phyloP scores from a whole-genome alignment of 2,329 filamentous ascomycete species.

The Pseudofabraea citricarpa region DNA sequence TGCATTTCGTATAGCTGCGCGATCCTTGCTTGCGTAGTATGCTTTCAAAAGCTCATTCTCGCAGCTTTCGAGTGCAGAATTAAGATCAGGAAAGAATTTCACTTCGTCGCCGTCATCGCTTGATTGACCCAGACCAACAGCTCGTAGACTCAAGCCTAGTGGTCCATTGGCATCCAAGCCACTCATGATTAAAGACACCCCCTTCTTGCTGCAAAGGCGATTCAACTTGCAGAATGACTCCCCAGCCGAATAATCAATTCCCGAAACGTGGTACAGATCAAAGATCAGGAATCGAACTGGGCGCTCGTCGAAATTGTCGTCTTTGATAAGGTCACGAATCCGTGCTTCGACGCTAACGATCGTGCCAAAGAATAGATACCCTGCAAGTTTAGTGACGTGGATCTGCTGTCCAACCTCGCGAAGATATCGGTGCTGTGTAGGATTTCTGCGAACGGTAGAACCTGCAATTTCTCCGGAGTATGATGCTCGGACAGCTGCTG shows the following conservation, averaged over 20 bases:
- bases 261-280: constrained; percentile 84
- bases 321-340: constrained; percentile 76
- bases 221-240: constrained; percentile 94
- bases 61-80: constrained; percentile 88
- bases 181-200: constrained; percentile 77
- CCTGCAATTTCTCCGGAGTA: constrained; percentile 86
- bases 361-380: constrained; percentile 97
- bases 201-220: constrained; percentile 70
- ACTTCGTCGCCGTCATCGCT: constrained; percentile 60
- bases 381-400: constrained; percentile 83
- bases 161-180: constrained; percentile 72
- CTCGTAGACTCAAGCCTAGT: constrained; percentile 73
- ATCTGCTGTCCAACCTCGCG: constrained; percentile 83
- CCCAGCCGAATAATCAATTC: constrained; percentile 91
- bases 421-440: constrained; percentile 82
- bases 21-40: constrained; percentile 66
- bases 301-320: constrained; percentile 69
- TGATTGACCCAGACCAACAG: constrained; percentile 70
- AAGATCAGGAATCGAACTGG: constrained; percentile 88
- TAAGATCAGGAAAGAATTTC: constrained; percentile 80
- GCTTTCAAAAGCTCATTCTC: constrained; percentile 90
- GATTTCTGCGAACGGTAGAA: constrained; percentile 88
- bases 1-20: constrained; percentile 36
- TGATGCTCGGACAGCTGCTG: constrained; percentile 83
- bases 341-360: constrained; percentile 92